Percentiles rank a stretch among this genome's conserved stretches.
These are phyloP conservation scores for Boletellus emodensis DNA, from an alignment of 768 basidiomycete genomes.

Conservation along the genomic window DNA sequence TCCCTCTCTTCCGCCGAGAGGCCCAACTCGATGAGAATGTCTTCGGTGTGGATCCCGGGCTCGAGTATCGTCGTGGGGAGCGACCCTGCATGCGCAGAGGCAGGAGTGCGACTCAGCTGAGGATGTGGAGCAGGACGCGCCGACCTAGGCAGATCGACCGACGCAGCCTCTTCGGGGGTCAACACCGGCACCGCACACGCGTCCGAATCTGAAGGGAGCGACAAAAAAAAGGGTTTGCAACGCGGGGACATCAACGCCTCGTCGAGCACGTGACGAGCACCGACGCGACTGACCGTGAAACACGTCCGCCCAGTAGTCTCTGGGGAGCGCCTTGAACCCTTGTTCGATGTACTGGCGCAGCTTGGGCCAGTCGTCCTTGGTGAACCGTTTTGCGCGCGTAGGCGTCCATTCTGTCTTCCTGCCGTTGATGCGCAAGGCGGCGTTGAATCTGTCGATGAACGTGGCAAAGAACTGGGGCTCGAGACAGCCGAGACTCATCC, in stretches of 20 bases:
- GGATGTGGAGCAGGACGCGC: conserved; percentile 53
- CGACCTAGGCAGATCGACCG: conserved; percentile 35
- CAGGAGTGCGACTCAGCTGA: conserved; percentile 34
- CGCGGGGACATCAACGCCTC: not conserved
- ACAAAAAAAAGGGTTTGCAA: not conserved
- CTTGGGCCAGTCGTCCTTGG: conserved; percentile 53
- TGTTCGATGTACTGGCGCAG: conserved; percentile 52
- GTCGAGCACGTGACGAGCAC: too few relatives aligned
- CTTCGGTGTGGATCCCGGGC: conserved; percentile 53
- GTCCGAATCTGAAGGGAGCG: conserved; percentile 50
- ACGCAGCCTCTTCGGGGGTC: conserved; percentile 55
- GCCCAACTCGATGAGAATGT: conserved; percentile 52
- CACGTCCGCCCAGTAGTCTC: conserved; percentile 65
- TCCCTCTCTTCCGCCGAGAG: conserved; percentile 38
- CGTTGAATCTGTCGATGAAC: conserved; percentile 55
- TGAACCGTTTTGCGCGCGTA: conserved; percentile 39
- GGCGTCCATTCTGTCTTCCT: conserved; percentile 55
- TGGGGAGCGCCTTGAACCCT: conserved; percentile 57
- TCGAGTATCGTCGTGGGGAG: conserved; percentile 25
- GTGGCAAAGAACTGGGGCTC: conserved; percentile 68
- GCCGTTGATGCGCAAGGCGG: conserved; percentile 41
- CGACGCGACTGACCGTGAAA: conserved; percentile 51
- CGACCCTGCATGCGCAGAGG: conserved; percentile 8
- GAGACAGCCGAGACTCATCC: conserved; percentile 74
- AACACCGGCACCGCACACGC: conserved; percentile 71